Conservation (phyloP, 345 rosid genomes). For the Theobroma cacao region DNA sequence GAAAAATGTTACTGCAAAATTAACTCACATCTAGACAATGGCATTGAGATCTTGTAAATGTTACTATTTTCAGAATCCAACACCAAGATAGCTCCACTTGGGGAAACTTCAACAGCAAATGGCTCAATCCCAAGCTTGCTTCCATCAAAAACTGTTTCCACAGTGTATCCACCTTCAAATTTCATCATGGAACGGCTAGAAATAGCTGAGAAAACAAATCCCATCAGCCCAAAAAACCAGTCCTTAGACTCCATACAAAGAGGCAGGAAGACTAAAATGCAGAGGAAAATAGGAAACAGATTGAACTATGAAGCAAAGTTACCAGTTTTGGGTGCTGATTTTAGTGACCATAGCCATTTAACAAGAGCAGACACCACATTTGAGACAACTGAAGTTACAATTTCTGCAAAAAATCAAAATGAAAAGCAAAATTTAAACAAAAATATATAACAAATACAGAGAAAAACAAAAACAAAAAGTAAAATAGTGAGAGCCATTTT, state of each 20-base stretch:
- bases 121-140: slow-evolving; percentile 92
- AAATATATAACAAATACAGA: slow-evolving; percentile 2
- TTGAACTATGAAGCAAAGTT: slow-evolving; percentile 14
- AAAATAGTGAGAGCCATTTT: not conserved
- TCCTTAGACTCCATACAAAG: not conserved
- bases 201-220: slow-evolving; percentile 46
- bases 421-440: not conserved
- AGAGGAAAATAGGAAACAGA: slow-evolving; percentile 6
- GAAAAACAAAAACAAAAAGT: not conserved
- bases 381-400: slow-evolving; percentile 70
- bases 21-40: slow-evolving; percentile 76
- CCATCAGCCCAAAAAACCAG: slow-evolving; percentile 14
- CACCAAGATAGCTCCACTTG: slow-evolving; percentile 79
- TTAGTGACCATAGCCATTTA: slow-evolving; percentile 93
- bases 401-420: slow-evolving; percentile 47
- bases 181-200: slow-evolving; percentile 89
- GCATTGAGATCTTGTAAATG: slow-evolving; percentile 77
- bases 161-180: slow-evolving; percentile 87
- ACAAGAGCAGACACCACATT: slow-evolving; percentile 72
- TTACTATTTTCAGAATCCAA: slow-evolving; percentile 88
- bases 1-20: slow-evolving; percentile 8
- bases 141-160: slow-evolving; percentile 98
- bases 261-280: not conserved
- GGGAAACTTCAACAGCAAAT: slow-evolving; percentile 61
- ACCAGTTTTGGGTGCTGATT: slow-evolving; percentile 68